Evolutionary conservation across 2,329 filamentous ascomycete species (phyloP).

Genomic region (Ilyonectria robusta): DNA sequence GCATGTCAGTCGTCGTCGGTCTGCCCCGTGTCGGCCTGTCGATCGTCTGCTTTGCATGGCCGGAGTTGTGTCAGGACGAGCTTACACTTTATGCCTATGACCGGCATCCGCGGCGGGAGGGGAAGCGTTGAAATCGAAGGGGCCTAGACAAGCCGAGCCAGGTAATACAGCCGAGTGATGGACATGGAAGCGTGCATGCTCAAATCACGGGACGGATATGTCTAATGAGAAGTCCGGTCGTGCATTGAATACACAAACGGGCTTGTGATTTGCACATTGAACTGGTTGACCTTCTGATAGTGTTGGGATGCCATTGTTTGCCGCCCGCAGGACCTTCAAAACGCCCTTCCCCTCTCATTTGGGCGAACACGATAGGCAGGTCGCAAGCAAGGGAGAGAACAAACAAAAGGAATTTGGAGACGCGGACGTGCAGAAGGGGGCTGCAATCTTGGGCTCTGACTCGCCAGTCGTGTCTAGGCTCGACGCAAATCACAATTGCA

Average conservation of each 20-base stretch:
- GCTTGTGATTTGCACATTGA: constrained; percentile 1
- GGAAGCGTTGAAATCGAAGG: not conserved
- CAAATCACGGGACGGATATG: not conserved
- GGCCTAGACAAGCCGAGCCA: not conserved
- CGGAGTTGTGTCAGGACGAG: constrained; percentile 12
- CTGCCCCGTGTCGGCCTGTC: constrained; percentile 23
- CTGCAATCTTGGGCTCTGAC: constrained; percentile 12
- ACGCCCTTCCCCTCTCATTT: constrained; percentile 28
- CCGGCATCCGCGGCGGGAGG: constrained; percentile 1
- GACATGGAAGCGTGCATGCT: not conserved
- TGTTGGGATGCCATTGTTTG: constrained; percentile 11
- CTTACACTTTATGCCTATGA: constrained; percentile 1
- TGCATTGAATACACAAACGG: not conserved
- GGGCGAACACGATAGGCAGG: constrained; percentile 1
- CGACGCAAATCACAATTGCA: constrained; percentile 1
- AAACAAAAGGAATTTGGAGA: constrained; percentile 19
- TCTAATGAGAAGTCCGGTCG: not conserved
- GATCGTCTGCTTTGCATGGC: constrained; percentile 20
- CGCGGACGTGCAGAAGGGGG: constrained; percentile 9
- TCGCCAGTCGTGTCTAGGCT: constrained; percentile 6
- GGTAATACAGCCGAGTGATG: not conserved
- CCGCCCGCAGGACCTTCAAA: constrained; percentile 24
- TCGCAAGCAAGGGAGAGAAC: not conserved
- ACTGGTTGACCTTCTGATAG: not conserved
- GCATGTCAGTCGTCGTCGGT: constrained; percentile 22